A percentile compares a stretch with the other conserved stretches of the same genome.
Conservation (phyloP, 495 filamentous ascomycete genomes). For the Letharia lupina region DNA sequence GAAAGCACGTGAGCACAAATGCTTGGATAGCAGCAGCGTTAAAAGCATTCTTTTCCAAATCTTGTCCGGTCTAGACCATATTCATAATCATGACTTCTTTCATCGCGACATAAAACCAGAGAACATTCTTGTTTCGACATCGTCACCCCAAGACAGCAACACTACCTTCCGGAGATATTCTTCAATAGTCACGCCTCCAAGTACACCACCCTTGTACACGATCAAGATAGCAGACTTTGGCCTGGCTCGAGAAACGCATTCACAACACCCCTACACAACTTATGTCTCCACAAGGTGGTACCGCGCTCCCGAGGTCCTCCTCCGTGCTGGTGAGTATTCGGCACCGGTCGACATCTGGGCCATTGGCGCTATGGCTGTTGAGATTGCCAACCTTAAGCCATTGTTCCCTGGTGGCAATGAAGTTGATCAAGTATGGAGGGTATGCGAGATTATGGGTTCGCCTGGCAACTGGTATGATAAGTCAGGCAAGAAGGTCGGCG, state of each 20-base stretch:
- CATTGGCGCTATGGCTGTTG: slow-evolving; percentile 98
- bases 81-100: slow-evolving; percentile 95
- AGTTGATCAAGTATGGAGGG: slow-evolving; percentile 97
- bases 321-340: slow-evolving; percentile 94
- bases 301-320: slow-evolving; percentile 87
- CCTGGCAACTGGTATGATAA: slow-evolving; percentile 97
- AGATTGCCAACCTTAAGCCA: slow-evolving; percentile 94
- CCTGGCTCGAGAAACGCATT: slow-evolving; percentile 93
- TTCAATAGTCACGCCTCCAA: slow-evolving; percentile 84
- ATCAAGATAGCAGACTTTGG: slow-evolving; percentile 99
- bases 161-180: slow-evolving; percentile 87
- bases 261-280: slow-evolving; percentile 91
- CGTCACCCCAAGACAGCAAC: slow-evolving; percentile 65
- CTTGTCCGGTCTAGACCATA: slow-evolving; percentile 88
- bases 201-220: slow-evolving; percentile 84
- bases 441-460: slow-evolving; percentile 99
- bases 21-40: slow-evolving; percentile 78
- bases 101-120: slow-evolving; percentile 99
- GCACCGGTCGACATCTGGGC: slow-evolving; percentile 98
- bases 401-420: slow-evolving; percentile 97
- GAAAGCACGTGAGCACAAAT: slow-evolving; percentile 95
- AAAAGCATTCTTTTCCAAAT: slow-evolving; percentile 99
- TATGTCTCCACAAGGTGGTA: slow-evolving; percentile 99
- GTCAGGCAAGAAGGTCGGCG: slow-evolving; percentile 74
- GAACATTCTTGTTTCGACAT: slow-evolving; percentile 96